Evolutionary conservation across 2,329 filamentous ascomycete genomes (phyloP), one percentile per base, ranked within the genome.

Genomic region (Intubia oerlemansii): DNA sequence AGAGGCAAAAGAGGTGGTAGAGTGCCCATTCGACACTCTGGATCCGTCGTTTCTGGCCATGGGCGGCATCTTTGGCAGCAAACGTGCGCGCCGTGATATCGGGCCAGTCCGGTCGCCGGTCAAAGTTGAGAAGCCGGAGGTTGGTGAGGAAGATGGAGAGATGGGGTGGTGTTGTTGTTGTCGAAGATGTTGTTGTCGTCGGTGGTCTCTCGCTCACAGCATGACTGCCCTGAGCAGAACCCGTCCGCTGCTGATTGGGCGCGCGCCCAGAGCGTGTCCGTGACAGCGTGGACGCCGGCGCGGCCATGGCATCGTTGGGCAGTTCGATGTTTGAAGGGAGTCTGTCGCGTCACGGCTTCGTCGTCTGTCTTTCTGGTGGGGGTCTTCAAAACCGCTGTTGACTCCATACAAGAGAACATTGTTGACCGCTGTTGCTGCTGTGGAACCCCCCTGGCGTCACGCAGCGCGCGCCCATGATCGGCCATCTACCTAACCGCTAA

Each of bases 21-120:
- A 95, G 56, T 1, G 75, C 69, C 81, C 85, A 95, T 54, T 98
- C 88, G 21, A 84, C 68, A 34, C 69, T 69, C 40, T 78, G 70
- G 21, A 91, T 71, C 30, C 85, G 68, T 48, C 74, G 75, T 51
- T 85, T 88, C 48, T 85, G 76, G 30, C 77, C 77, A 36, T 74
- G 70, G 0, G 62, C 60, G 4, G 62, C 62, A 41, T 78, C 65
- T 32, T 61, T 70, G 4, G 60, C 56, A 4, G 67, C 66, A 44
- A 95, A 80, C 3, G 75, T 77, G 28, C 72, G 59, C 0, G 59
- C 45, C 1, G 66, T 70, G 32, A 93, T 76, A 12, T 53, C 60
- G 0, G 85, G 85, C 78, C 84, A 93, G 50, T 90, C 81, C 1
- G 66, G 56, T 1, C 62, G 62, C 28, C 62, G 54, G 42, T 92